Percentiles rank a stretch among this genome's conserved stretches.
Evolutionary conservation across 1,139 yeast genomes (phyloP).

Genomic region (Geotrichum candidum): DNA sequence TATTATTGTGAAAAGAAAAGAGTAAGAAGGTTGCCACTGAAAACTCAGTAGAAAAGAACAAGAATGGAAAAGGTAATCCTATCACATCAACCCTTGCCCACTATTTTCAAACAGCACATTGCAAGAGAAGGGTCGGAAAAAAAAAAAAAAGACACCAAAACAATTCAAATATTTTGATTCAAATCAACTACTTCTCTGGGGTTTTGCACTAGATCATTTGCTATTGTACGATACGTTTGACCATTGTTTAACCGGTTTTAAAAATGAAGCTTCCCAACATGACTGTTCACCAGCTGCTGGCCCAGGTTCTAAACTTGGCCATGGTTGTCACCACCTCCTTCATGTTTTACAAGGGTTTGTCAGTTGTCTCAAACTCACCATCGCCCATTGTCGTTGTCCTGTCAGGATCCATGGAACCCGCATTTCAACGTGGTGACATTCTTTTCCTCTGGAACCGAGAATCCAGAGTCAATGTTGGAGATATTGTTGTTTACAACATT

Average conservation of each 20-base stretch:
- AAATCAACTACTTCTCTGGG: not conserved
- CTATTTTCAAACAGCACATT: not conserved
- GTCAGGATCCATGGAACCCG: conserved; percentile 99
- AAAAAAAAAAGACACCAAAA: not conserved
- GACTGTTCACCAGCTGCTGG: conserved; percentile 33
- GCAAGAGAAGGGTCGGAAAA: not conserved
- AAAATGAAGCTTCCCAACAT: conserved; percentile 18
- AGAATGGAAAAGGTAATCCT: not conserved
- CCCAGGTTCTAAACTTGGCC: conserved; percentile 61
- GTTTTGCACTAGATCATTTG: not conserved
- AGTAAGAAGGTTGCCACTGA: conserved; percentile 11
- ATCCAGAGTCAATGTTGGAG: conserved; percentile 69
- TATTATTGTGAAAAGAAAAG: not conserved
- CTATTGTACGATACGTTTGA: not conserved
- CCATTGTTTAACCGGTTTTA: not conserved
- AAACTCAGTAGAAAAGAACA: not conserved
- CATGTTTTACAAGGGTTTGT: conserved; percentile 84
- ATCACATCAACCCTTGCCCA: not conserved
- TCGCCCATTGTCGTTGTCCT: conserved; percentile 95
- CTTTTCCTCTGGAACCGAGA: conserved; percentile 87
- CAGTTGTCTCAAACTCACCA: conserved; percentile 71
- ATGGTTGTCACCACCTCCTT: conserved; percentile 84
- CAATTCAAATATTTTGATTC: not conserved
- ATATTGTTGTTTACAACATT: conserved; percentile 89
- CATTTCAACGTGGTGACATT: conserved; percentile 96